A percentile compares a stretch with the other conserved stretches of the same genome.
Evolutionary conservation across 1,139 yeast genomes (phyloP).

Genomic region (Zygosaccharomyces pseudobailii): DNA sequence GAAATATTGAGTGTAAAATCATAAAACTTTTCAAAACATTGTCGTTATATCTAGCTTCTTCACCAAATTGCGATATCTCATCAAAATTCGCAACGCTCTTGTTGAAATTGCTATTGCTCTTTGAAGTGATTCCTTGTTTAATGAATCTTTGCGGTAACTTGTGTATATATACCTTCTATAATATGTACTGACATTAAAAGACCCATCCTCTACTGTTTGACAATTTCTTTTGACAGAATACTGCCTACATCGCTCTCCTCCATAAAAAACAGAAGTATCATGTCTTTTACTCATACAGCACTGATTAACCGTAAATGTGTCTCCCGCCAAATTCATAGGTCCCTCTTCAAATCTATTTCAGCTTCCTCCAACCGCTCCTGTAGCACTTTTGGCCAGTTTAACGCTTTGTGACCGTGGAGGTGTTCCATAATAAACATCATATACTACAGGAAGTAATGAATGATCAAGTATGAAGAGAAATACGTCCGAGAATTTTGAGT

Average conservation of each 20-base stretch:
- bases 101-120: constrained; percentile 43
- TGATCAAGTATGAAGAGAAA: neutral
- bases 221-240: constrained; percentile 10
- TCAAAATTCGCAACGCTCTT: constrained; percentile 44
- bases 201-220: neutral
- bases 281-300: neutral
- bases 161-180: constrained; percentile 45
- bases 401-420: neutral
- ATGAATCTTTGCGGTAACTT: constrained; percentile 59
- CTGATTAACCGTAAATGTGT: neutral
- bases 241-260: constrained; percentile 44
- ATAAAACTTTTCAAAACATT: neutral
- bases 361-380: constrained; percentile 42
- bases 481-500: neutral
- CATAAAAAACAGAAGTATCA: constrained; percentile 49
- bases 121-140: constrained; percentile 48
- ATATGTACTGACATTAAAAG: constrained; percentile 13
- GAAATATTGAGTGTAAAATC: neutral
- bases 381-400: neutral
- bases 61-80: constrained; percentile 20
- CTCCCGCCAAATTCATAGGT: neutral
- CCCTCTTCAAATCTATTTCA: constrained; percentile 50
- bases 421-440: neutral
- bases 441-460: neutral
- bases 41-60: neutral